Evolutionary conservation across 1,284 basidiomycete species (phyloP).

Genomic region (Apiotrichum montevideense): DNA sequence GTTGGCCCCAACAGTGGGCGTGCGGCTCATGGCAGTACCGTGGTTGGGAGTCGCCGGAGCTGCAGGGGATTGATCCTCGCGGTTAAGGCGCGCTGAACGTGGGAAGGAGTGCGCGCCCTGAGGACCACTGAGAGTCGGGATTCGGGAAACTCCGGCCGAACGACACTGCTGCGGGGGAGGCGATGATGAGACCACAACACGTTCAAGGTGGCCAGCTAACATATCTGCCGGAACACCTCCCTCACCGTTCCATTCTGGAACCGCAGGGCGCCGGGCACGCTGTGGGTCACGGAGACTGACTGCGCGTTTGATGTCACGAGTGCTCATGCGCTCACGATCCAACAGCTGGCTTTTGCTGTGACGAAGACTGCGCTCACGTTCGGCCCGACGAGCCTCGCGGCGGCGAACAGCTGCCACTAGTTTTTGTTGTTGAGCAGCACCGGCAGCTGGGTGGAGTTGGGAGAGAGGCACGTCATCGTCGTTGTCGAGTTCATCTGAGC

Average conservation of each 20-base stretch:
- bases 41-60: background rate
- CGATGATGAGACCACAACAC: slow-evolving; percentile 9
- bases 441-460: slow-evolving; percentile 34
- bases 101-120: background rate
- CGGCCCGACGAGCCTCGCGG: slow-evolving; percentile 14
- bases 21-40: slow-evolving; percentile 1
- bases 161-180: background rate
- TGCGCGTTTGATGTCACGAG: background rate
- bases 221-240: slow-evolving; percentile 38
- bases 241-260: slow-evolving; percentile 38
- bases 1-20: background rate
- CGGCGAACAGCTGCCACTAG: slow-evolving; percentile 4
- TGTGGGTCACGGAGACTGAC: background rate
- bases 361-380: slow-evolving; percentile 10
- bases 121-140: background rate
- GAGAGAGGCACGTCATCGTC: slow-evolving; percentile 38
- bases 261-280: background rate
- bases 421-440: slow-evolving; percentile 23
- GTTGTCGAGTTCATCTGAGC: slow-evolving; percentile 3
- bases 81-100: background rate
- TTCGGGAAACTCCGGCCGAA: background rate
- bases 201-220: slow-evolving; percentile 27
- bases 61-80: background rate
- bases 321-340: background rate
- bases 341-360: slow-evolving; percentile 10